Evolutionary conservation across 2,329 filamentous ascomycete genomes (phyloP), one percentile per base, ranked within the genome.

Genomic region (Verticillium zaregamsianum): DNA sequence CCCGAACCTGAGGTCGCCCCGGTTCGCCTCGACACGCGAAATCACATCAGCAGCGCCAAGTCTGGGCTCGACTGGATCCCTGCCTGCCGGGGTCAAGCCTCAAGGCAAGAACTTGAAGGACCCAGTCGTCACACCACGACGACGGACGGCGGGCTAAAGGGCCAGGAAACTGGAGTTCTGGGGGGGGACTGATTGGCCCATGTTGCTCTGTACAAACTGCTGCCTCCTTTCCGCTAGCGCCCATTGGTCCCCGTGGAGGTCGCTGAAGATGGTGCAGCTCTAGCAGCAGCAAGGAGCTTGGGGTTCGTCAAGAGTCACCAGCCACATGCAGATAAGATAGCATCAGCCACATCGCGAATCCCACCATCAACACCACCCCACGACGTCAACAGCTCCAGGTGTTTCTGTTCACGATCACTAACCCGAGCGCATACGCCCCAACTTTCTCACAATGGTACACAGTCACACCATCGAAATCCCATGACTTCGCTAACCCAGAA

Each of bases 401-500:
- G n/a, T 17, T n/a, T 33, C 8, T 31, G 55, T 54, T 55, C 57
- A 57, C 57, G 45, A 39, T 20, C 32, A 39, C 23, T n/a, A 54
- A 28, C 17, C 20, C 8, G 17, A 33, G 57, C 49, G 32, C 49
- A 57, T 7, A 25, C 32, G 12, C 17, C 28, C 14, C 17, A 3
- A 7, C 28, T 6, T 33, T 17, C 17, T 45, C 37, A 60, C 25
- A 28, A 65, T 65, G 63, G 63, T 63, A 58, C 7, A 55, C 31
- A 5, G 5, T 12, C 15, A 31, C 6, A 31, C 5, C 23, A 23
- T 9, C 2, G 20, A 2, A 14, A 4, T 35, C 12, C 7, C 20
- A 20, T 15, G 39, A 15, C 20, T 20, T 15, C 20, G 17, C 62
- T 65, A 3, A 65, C 60, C 35, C 2, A 9, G 14, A 28, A 5